Evolutionary conservation across 148 eudicot genomes (phyloP), one percentile per base, ranked within the genome.

Genomic region (Heliamphora exappendiculata): DNA sequence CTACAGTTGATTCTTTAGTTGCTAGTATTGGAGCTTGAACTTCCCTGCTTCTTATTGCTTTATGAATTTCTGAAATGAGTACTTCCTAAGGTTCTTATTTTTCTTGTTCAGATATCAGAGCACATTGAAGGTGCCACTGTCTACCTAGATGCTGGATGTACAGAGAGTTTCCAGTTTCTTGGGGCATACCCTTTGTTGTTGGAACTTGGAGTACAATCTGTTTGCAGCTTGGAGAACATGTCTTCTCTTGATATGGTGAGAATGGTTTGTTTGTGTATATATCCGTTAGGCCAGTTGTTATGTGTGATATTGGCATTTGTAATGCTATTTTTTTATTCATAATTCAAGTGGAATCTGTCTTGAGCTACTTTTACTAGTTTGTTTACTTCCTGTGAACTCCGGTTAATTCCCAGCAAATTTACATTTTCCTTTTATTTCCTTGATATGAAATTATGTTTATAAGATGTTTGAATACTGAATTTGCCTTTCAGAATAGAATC

Each of bases 201-300:
- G 80, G 97, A 95, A 81, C 88, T 89, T 74, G 97, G 98, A 51
- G 97, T 82, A 33, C 87, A 85, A 16, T 87, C 91, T 73, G 81
- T 94, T 79, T 92, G 98, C 85, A 89, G 92, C 89, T 88, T 94
- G 91, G 98, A 94, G 84, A 88, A 87, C 86, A 84, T 88, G 86
- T 89, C 96, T 65, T 70, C 87, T 70, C 87, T 92, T 88, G 96
- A 94, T 83, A 75, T 59, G 84, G 98, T 94, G 73, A 80, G 86
- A 58, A 36, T 67, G 44, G 20, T 74, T 44, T 64, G 29, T 16
- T 65, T 67, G 20, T 70, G 44, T 62, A 37, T 39, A 66, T 47
- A 13, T 76, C 16, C 47, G 45, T 55, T 44, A 8, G 5, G 51
- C 69, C 45, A 6, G 54, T 58, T 77, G 19, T 62, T 42, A 53